Evolutionary conservation across 2,329 filamentous ascomycete genomes (phyloP).

Genomic region (Aureobasidium sp.): DNA sequence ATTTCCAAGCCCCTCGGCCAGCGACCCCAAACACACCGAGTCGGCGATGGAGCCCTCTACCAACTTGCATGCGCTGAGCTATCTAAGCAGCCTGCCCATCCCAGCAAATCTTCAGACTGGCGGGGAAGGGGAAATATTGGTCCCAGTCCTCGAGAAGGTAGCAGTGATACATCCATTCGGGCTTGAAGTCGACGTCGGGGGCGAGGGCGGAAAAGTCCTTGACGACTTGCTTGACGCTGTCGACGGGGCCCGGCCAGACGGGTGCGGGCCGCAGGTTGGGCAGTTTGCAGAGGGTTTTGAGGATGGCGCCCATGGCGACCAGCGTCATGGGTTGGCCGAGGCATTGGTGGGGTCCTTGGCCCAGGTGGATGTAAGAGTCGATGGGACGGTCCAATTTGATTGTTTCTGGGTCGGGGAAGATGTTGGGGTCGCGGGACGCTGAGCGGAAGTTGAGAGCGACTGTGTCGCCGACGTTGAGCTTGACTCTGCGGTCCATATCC

Average conservation of each 20-base stretch:
- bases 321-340: constrained; percentile 33
- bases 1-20: not conserved
- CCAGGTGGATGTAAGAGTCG: constrained; percentile 40
- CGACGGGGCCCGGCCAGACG: constrained; percentile 32
- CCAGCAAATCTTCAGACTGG: constrained; percentile 23
- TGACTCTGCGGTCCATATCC: constrained; percentile 27
- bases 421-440: constrained; percentile 33
- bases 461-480: constrained; percentile 32
- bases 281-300: constrained; percentile 37
- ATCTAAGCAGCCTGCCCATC: constrained; percentile 6
- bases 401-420: constrained; percentile 37
- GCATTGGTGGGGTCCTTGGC: constrained; percentile 38
- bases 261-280: constrained; percentile 33
- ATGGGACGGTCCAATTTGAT: constrained; percentile 34
- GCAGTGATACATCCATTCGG: constrained; percentile 33
- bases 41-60: not conserved
- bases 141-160: constrained; percentile 45
- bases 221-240: constrained; percentile 37
- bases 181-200: constrained; percentile 27
- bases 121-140: constrained; percentile 41
- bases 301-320: constrained; percentile 39
- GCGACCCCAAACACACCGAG: not conserved
- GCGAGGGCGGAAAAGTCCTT: constrained; percentile 27
- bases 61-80: not conserved
- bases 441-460: constrained; percentile 39